A percentile compares a stretch with the other conserved stretches of the same genome.
These are phyloP conservation scores for Colletotrichum tropicale DNA, from an alignment of 2,329 filamentous ascomycete species.

Conservation along the genomic window DNA sequence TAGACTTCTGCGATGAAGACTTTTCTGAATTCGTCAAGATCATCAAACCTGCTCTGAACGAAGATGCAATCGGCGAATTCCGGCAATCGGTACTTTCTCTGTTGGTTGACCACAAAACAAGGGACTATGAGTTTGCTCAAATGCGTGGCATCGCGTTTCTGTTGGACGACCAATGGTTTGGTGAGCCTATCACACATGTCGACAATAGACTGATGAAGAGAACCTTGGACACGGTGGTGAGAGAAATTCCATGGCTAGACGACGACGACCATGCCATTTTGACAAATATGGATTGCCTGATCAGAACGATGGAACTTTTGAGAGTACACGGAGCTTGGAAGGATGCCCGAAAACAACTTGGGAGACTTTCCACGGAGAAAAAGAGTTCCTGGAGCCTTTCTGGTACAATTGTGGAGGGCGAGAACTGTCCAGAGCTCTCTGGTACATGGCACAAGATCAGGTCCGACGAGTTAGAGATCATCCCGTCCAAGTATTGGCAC, in stretches of 20 bases:
- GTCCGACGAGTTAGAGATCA: not conserved
- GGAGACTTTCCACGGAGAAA: rapidly evolving
- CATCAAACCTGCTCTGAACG: rapidly evolving
- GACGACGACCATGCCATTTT: not conserved
- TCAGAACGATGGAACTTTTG: not conserved
- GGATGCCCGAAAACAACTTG: not conserved
- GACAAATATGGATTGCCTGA: not conserved
- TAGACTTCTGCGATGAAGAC: not conserved
- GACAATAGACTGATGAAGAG: not conserved
- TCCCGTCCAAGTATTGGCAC: rapidly evolving
- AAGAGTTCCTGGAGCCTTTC: not conserved
- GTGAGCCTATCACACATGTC: not conserved
- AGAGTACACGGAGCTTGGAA: not conserved
- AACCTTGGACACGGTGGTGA: rapidly evolving
- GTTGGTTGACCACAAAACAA: not conserved
- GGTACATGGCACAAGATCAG: not conserved
- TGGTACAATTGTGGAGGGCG: not conserved
- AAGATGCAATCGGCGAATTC: rapidly evolving
- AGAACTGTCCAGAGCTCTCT: not conserved
- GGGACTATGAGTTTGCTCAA: not conserved
- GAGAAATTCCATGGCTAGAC: not conserved
- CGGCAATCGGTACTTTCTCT: not conserved
- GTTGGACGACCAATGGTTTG: not conserved
- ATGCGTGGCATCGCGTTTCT: not conserved
- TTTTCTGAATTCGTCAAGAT: not conserved